These are phyloP conservation scores for Ophiocordyceps camponoti-floridani DNA, from an alignment of 2,329 filamentous ascomycete species.

Conservation along the genomic window DNA sequence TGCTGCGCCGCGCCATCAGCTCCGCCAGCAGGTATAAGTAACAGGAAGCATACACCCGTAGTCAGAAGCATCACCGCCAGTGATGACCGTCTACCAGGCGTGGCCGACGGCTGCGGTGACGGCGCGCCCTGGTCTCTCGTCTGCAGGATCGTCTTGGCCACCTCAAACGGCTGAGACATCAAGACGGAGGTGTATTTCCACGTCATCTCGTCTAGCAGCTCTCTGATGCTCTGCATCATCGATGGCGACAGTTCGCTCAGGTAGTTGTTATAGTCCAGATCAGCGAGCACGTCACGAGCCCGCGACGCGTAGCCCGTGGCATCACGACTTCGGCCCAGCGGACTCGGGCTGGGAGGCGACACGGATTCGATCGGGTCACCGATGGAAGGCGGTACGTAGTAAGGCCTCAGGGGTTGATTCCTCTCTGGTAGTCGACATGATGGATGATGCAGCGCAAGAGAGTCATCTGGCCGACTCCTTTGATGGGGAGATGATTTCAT, in stretches of 20 bases:
- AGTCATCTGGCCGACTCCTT: constrained; percentile 7
- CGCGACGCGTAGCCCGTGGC: constrained; percentile 24
- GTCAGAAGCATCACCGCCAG: constrained; percentile 15
- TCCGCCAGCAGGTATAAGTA: neutral
- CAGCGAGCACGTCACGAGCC: constrained; percentile 71
- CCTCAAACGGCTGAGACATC: constrained; percentile 90
- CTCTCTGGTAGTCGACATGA: constrained; percentile 26
- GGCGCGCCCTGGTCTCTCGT: constrained; percentile 32
- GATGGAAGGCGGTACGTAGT: constrained; percentile 47
- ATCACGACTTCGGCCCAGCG: constrained; percentile 25
- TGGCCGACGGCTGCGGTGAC: constrained; percentile 7
- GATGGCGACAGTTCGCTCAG: constrained; percentile 61
- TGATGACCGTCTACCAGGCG: constrained; percentile 11
- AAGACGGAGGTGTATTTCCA: constrained; percentile 86
- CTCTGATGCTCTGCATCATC: constrained; percentile 54
- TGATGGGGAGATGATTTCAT: constrained; percentile 13
- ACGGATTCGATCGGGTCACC: constrained; percentile 23
- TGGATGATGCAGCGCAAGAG: constrained; percentile 8
- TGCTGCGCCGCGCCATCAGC: neutral
- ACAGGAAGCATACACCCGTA: constrained; percentile 14
- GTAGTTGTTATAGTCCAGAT: constrained; percentile 85
- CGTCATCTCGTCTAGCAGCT: constrained; percentile 65
- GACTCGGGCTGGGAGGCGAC: constrained; percentile 22
- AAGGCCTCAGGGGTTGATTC: constrained; percentile 49
- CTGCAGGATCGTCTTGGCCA: constrained; percentile 86